Conservation (phyloP, 2,329 filamentous ascomycete species). For the Fonsecaea monophora region DNA sequence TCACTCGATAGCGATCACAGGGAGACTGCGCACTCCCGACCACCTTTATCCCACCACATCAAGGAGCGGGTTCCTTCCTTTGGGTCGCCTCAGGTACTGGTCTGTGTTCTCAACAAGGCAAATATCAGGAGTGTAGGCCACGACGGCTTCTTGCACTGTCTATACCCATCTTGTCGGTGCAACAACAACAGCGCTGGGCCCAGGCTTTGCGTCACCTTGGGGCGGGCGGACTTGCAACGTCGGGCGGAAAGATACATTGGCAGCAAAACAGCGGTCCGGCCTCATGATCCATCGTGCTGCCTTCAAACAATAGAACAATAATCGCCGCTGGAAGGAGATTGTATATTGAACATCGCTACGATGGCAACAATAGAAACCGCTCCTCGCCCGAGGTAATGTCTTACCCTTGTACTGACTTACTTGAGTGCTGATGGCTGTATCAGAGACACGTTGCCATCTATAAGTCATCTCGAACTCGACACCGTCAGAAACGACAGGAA, state of each 20-base stretch:
- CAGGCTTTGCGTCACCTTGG: slow-evolving; percentile 27
- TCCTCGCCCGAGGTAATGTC: slow-evolving; percentile 35
- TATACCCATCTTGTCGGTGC: slow-evolving; percentile 24
- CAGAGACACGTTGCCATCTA: slow-evolving; percentile 54
- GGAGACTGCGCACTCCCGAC: background rate
- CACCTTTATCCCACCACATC: background rate
- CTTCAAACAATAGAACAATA: slow-evolving; percentile 17
- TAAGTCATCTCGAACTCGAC: slow-evolving; percentile 50
- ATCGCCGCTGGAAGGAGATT: slow-evolving; percentile 10
- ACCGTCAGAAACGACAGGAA: slow-evolving; percentile 47
- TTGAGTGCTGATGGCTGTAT: slow-evolving; percentile 20
- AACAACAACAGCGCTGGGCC: slow-evolving; percentile 13
- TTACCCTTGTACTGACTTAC: background rate
- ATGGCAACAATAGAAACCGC: slow-evolving; percentile 38
- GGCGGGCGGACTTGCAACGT: slow-evolving; percentile 29
- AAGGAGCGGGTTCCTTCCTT: background rate
- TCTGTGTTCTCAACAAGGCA: background rate
- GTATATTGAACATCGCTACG: slow-evolving; percentile 2
- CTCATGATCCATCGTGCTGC: slow-evolving; percentile 34
- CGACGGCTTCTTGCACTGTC: slow-evolving; percentile 6
- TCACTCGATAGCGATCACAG: background rate
- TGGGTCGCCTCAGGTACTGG: background rate
- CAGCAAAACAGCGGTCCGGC: slow-evolving; percentile 25
- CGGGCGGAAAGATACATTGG: slow-evolving; percentile 31
- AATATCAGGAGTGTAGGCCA: background rate